Conservation (phyloP, 805 yeast species). For the Kuraishia cidri region DNA sequence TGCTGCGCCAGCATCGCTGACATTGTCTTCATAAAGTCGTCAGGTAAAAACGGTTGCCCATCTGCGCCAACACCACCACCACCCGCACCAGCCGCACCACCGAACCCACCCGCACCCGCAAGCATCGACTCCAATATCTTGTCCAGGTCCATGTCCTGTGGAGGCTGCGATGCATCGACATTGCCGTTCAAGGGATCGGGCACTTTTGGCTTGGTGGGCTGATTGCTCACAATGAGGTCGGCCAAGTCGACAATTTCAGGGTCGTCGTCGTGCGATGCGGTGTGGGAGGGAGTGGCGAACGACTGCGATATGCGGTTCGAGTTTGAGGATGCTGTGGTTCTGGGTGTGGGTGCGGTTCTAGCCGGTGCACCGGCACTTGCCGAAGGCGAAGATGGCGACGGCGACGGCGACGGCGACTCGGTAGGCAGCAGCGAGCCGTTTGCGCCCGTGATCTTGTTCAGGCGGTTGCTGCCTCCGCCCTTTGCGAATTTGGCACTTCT, state of each 20-base stretch:
- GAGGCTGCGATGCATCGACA: slow-evolving; percentile 2
- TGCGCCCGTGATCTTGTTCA: slow-evolving; percentile 38
- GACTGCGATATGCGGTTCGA: slow-evolving; percentile 9
- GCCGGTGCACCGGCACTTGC: background rate
- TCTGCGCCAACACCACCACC: background rate
- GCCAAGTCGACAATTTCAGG: slow-evolving; percentile 11
- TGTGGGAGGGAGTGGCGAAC: too few relatives aligned
- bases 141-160: slow-evolving; percentile 7
- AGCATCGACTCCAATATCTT: slow-evolving; percentile 6
- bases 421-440: slow-evolving; percentile 24
- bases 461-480: slow-evolving; percentile 42
- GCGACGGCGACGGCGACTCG: slow-evolving; percentile 20
- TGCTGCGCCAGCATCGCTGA: slow-evolving; percentile 9
- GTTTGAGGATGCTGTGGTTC: slow-evolving; percentile 4
- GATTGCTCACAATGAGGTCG: slow-evolving; percentile 4
- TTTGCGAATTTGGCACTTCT: slow-evolving; percentile 54
- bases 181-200: slow-evolving; percentile 1
- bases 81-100: background rate
- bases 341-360: slow-evolving; percentile 1
- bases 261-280: slow-evolving; percentile 12
- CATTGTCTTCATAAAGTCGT: slow-evolving; percentile 19
- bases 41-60: slow-evolving; percentile 7
- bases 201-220: slow-evolving; percentile 4
- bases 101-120: slow-evolving; percentile 1
- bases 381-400: too few relatives aligned